Conservation (phyloP, 2,329 filamentous ascomycete genomes). For the Neophaeococcomyces mojaviensis region DNA sequence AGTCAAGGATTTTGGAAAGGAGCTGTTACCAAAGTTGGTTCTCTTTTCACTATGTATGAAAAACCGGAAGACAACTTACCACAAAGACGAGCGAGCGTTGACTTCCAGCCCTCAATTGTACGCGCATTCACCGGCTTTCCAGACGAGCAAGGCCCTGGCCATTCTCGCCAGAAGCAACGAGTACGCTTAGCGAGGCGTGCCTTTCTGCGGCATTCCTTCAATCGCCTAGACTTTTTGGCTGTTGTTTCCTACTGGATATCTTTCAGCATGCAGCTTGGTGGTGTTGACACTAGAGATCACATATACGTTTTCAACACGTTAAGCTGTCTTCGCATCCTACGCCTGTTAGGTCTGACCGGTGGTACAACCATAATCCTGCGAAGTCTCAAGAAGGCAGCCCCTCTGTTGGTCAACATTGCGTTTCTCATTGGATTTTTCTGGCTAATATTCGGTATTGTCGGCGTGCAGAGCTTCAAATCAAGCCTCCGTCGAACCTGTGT, state of each 20-base stretch:
- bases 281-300: slow-evolving; percentile 61
- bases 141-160: slow-evolving; percentile 47
- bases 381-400: slow-evolving; percentile 91
- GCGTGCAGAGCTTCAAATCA: slow-evolving; percentile 90
- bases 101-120: slow-evolving; percentile 58
- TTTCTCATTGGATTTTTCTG: slow-evolving; percentile 97
- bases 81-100: slow-evolving; percentile 22
- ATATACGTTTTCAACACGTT: slow-evolving; percentile 94
- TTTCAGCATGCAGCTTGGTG: slow-evolving; percentile 63
- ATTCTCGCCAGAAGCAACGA: slow-evolving; percentile 71
- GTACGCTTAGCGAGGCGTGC: slow-evolving; percentile 81
- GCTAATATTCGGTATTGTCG: slow-evolving; percentile 93
- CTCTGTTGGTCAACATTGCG: slow-evolving; percentile 81
- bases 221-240: slow-evolving; percentile 87
- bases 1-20: slow-evolving; percentile 66
- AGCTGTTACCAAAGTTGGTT: slow-evolving; percentile 66
- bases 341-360: slow-evolving; percentile 83
- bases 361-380: slow-evolving; percentile 93
- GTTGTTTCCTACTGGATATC: slow-evolving; percentile 94
- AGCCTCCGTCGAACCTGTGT: slow-evolving; percentile 71
- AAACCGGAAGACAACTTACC: slow-evolving; percentile 31
- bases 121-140: slow-evolving; percentile 67
- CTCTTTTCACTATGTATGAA: slow-evolving; percentile 69
- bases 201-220: slow-evolving; percentile 91
- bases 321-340: slow-evolving; percentile 84